phyloP scores from a whole-genome alignment of 2,329 filamentous ascomycete species.

The Parastagonospora avenae region DNA sequence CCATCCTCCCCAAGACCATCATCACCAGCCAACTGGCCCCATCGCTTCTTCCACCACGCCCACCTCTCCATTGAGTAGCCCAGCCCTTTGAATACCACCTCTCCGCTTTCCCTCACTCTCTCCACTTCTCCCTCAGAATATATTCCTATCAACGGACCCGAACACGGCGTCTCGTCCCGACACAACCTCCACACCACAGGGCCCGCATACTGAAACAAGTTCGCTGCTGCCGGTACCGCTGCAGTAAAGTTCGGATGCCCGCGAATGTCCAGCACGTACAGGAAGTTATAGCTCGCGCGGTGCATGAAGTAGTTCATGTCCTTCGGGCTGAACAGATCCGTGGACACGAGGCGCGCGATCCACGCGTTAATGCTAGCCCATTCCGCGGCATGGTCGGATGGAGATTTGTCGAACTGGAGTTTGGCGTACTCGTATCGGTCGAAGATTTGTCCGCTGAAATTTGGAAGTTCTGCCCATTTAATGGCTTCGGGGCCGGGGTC shows the following conservation, averaged over 20 bases:
- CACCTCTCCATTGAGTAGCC: slow-evolving; percentile 1
- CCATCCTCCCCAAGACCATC: too few species aligned
- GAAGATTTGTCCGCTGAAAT: neutral
- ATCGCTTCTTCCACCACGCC: neutral
- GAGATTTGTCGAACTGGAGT: neutral
- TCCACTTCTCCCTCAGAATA: neutral
- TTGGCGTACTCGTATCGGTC: neutral
- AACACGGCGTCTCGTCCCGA: neutral
- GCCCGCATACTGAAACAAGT: neutral
- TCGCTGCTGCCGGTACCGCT: neutral
- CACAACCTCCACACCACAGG: neutral
- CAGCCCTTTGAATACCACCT: neutral
- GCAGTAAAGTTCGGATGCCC: neutral
- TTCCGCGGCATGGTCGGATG: neutral
- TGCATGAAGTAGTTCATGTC: neutral
- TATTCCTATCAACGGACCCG: neutral
- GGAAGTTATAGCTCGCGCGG: neutral
- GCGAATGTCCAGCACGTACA: neutral
- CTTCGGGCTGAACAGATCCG: neutral
- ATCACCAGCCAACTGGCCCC: neutral
- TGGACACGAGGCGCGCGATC: neutral
- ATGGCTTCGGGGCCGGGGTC: neutral
- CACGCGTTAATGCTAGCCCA: neutral
- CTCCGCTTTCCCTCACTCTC: neutral
- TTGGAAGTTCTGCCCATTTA: neutral